Evolutionary conservation across 805 yeast genomes (phyloP), one percentile per base, ranked within the genome.

Genomic region (Sugiyamaella marilandica): DNA sequence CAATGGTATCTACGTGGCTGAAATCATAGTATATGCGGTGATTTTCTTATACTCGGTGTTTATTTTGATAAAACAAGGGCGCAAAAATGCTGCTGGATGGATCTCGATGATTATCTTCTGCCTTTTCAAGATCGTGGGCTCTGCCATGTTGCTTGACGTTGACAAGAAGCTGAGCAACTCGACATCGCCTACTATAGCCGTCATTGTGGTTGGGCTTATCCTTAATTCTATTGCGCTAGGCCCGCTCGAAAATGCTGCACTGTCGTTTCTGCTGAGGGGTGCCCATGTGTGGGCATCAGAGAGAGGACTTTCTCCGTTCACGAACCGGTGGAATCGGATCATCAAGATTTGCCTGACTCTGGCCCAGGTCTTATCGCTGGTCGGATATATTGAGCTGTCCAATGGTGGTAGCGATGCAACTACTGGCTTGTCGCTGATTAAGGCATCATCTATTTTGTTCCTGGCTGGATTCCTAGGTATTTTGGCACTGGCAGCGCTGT

Each of bases 51-150:
- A 21, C 41, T 21, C 39, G 11, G 31, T 16, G 4, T 10, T 48
- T 9, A 26, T 52, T 11, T 19, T 49, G 10, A 13, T 47, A 10
- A n/a, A 11, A 10, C 49, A 39, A 32, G 47, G 51, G 3, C 26
- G 45, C 18, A 49, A 48, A 29, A 48, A 43, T 21, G 51, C 50
- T 33, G 41, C 18, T 14, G 56, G 54, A 7, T 55, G 58, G 58
- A 10, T 44, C 10, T 24, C 41, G n/a, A 16, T 52, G 32, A 16
- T 41, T 11, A 5, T 52, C 5, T 50, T 54, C 44, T 35, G 41
- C 29, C 9, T 50, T 5, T 31, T 55, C 26, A 49, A 53, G 46
- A 35, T 47, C 11, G 56, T 39, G 18, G 58, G 56, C 14, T 41
- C 47, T 2, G 48, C 46, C 16, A 34, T 36, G 5, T 29, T 55